Evolutionary conservation across 495 filamentous ascomycete genomes (phyloP).

Genomic region (Trypethelium eluteriae): DNA sequence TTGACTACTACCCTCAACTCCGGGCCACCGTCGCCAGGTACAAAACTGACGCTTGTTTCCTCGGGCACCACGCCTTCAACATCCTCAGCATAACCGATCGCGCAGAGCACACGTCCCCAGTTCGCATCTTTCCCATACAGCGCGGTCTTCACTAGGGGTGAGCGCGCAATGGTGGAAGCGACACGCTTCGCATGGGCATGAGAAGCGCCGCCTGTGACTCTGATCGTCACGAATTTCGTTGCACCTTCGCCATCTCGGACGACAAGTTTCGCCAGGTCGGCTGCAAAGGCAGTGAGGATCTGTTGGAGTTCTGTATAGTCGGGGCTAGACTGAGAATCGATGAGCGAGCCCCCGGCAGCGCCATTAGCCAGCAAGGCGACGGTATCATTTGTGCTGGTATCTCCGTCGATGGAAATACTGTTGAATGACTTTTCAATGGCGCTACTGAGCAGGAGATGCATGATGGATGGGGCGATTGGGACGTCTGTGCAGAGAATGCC

Average conservation of each 20-base stretch:
- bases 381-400: conserved; percentile 96
- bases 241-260: conserved; percentile 96
- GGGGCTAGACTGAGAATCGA: conserved; percentile 35
- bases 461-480: conserved; percentile 52
- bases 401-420: conserved; percentile 92
- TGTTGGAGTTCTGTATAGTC: conserved; percentile 60
- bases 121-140: conserved; percentile 96
- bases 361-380: conserved; percentile 91
- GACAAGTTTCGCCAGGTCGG: conserved; percentile 80
- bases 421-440: conserved; percentile 87
- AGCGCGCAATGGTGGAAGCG: conserved; percentile 84
- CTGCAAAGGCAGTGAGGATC: conserved; percentile 67
- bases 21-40: conserved; percentile 73
- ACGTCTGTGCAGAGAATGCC: conserved; percentile 92
- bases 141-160: conserved; percentile 92
- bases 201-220: conserved; percentile 65
- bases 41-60: conserved; percentile 83
- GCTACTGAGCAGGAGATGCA: conserved; percentile 52
- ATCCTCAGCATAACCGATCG: conserved; percentile 74
- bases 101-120: conserved; percentile 96
- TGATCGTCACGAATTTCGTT: conserved; percentile 94
- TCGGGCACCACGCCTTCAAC: conserved; percentile 56
- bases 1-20: conserved; percentile 78
- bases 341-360: conserved; percentile 60
- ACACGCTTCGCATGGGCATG: conserved; percentile 48